Evolutionary conservation across 768 basidiomycete genomes (phyloP), one percentile per base, ranked within the genome.

Genomic region (Termitomyces sp.): DNA sequence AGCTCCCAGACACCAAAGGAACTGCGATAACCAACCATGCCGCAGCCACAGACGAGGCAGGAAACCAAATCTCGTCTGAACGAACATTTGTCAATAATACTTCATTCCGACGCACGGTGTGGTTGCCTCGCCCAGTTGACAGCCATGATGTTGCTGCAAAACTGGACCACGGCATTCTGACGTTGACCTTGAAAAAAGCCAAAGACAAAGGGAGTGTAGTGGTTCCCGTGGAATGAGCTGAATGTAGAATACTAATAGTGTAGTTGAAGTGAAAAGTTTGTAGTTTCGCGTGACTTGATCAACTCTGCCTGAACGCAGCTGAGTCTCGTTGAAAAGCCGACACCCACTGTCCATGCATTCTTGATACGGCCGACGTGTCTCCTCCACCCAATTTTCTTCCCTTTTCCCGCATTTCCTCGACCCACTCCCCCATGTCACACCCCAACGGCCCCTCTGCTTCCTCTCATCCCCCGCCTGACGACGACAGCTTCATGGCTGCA

Each of bases 121-220:
- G 85, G 81, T 74, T 91, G 23, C 86, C 89, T 33, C 78, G 76
- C 11, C 76, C 83, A 7, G 75, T 88, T 1, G 84, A 90, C 61
- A 68, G 72, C 32, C 73, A 72, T 29, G 77, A 75, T 52, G 82
- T 90, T 23, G 69, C 73, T 1, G 89, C 88, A 15, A 86, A 82
- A 60, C 69, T 92, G 59, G 69, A 76, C 25, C 82, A 91, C 54
- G 90, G 89, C 6, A 76, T 92, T 23, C 78, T 91, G 47, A 86
- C 79, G 3, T 61, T 91, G 40, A 79, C 71, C 6, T 72, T 85
- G 13, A 77, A 81, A 13, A 89, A 85, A 66, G 74, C 77, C 16
- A 79, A 83, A 57, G 86, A 89, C 57, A 75, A 77, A 55, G 80
- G 70, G 5, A 78, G 73, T 56, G 76, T 83, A 2, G 73, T 77